These are phyloP conservation scores for Rhinocladiella mackenziei DNA, from an alignment of 2,329 filamentous ascomycete species.

Conservation along the genomic window DNA sequence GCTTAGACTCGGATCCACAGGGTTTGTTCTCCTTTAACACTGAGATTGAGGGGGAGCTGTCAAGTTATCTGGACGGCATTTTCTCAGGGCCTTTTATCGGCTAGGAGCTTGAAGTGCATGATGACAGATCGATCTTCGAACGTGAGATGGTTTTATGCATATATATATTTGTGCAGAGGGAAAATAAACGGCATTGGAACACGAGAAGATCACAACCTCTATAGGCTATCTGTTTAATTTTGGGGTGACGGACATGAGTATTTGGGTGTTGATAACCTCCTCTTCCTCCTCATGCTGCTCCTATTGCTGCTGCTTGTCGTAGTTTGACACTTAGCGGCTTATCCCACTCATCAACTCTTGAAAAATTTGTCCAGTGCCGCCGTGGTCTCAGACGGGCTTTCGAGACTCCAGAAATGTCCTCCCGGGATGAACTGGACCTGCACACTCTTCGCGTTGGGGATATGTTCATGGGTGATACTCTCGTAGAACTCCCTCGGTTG, in stretches of 20 bases:
- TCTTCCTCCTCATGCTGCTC: too few relatives aligned
- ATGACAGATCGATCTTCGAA: too few relatives aligned
- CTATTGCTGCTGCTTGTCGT: too few relatives aligned
- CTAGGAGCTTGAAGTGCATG: background rate
- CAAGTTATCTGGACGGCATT: background rate
- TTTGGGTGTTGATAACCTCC: too few relatives aligned
- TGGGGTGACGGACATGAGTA: too few relatives aligned
- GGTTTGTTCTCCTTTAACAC: background rate
- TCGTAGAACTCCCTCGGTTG: slow-evolving; percentile 14
- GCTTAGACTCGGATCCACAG: background rate
- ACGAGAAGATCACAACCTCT: too few relatives aligned
- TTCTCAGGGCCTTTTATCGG: background rate
- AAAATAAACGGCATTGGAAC: too few relatives aligned
- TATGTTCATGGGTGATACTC: background rate
- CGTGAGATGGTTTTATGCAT: too few relatives aligned
- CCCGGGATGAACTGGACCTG: slow-evolving; percentile 5
- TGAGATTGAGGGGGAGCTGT: background rate
- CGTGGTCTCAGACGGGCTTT: slow-evolving; percentile 6
- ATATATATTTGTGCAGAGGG: too few relatives aligned
- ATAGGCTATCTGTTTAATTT: too few relatives aligned
- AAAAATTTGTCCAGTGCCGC: slow-evolving; percentile 4
- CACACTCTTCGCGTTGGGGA: slow-evolving; percentile 7
- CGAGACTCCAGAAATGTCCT: slow-evolving; percentile 11
- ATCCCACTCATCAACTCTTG: background rate
- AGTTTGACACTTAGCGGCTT: background rate